Base-by-base conservation (phyloP, 2,329 filamentous ascomycete genomes). In the Exophiala lecanii-corni region DNA sequence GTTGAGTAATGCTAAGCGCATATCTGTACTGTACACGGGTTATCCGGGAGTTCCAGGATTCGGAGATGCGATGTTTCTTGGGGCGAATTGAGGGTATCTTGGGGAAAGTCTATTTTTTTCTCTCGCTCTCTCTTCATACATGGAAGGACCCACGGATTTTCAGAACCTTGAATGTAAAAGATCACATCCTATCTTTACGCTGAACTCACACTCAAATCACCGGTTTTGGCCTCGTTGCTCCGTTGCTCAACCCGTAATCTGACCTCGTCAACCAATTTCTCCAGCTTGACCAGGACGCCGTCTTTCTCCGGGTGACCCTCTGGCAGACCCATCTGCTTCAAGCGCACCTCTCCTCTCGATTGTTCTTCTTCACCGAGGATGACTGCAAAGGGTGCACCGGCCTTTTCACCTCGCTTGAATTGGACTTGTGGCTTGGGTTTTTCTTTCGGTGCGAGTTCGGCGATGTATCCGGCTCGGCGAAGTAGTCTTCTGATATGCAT, bases 331-430 rank as follows among this genome's bases (percentile, higher is more conserved):
- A 89, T 75, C 71, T 84, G 81, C 79, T 97, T 97, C 62, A 96
- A 76, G 67, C 85, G 87, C 55, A 94, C 84, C 63, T 94, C 84
- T 40, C 89, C 89, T 18, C 79, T 75, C 47, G 82, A 82, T 30
- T 94, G 70, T 67, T 97, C 91, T 42, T 95, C 89, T 58, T 96
- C 87, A 33, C 91, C 91, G 1, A 98, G 74, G 56, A 97, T 92
- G 36, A 97, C 76, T 5, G 83, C 87, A 59, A 94, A 85, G 1
- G 91, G 91, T 15, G 94, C 80, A 32, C 83, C 84, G 44, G 79
- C 82, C 37, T 71, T 69, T 62, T 96, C 89, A 9, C 89, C 89
- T 15, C 84, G 82, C 69, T 94, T 94, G 75, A 97, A 97, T 64
- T 97, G 91, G 49, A 82, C 77, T 9, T 81, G 84, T 21, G 94